Evolutionary conservation across 768 basidiomycete species (phyloP).

Genomic region (Mrakia hoshinonis): DNA sequence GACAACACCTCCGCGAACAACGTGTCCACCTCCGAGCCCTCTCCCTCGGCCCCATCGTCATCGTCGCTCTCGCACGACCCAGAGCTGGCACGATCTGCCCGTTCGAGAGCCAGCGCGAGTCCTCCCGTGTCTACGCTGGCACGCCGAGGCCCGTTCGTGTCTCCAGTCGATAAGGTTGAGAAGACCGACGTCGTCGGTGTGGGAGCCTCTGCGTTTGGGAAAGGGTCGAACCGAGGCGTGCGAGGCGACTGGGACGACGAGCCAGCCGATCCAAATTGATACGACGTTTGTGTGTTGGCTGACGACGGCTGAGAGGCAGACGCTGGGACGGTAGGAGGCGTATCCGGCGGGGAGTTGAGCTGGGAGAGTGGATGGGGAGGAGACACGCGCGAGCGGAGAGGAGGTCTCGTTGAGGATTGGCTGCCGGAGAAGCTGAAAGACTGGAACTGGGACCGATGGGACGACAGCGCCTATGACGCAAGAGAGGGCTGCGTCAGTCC

Average conservation of each 20-base stretch:
- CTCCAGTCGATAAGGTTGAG: background rate
- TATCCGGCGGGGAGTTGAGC: background rate
- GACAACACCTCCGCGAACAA: slow-evolving; percentile 68
- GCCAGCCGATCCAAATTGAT: background rate
- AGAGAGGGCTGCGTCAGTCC: background rate
- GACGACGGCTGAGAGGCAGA: background rate
- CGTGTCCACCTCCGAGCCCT: slow-evolving; percentile 31
- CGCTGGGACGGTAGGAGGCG: background rate
- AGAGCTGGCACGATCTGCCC: too few relatives aligned
- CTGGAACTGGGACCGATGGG: background rate
- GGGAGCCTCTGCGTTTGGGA: background rate
- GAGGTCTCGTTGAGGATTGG: background rate
- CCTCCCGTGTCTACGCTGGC: slow-evolving; percentile 86
- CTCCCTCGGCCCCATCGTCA: slow-evolving; percentile 35
- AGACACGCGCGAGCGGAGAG: background rate
- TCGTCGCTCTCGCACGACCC: slow-evolving; percentile 11
- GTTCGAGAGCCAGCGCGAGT: slow-evolving; percentile 61
- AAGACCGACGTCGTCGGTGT: background rate
- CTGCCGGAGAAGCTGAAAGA: background rate
- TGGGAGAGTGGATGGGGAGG: background rate
- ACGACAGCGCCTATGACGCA: background rate
- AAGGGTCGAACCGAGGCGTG: background rate
- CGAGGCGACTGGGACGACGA: background rate
- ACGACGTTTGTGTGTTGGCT: background rate
- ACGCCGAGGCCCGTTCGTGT: slow-evolving; percentile 38